phyloP scores from a whole-genome alignment of 345 rosid species.

The Capsella bursapastoris region DNA sequence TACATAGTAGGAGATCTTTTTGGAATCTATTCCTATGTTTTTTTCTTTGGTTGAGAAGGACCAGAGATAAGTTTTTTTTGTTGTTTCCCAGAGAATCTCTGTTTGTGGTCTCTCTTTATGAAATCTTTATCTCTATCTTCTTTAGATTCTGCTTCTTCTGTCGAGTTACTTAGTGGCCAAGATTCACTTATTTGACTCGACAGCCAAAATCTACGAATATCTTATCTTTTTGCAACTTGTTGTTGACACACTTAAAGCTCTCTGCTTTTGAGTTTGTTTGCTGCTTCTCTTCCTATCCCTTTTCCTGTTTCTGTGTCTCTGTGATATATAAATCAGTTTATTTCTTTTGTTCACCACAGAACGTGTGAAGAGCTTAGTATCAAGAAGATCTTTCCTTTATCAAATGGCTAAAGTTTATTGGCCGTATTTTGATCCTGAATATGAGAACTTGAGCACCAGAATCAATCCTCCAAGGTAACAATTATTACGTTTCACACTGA shows the following conservation, averaged over 20 bases:
- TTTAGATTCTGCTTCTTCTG: slow-evolving; percentile 33
- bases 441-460: slow-evolving; percentile 83
- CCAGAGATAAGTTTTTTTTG: slow-evolving; percentile 5
- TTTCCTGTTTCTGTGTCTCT: slow-evolving; percentile 19
- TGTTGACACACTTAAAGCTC: slow-evolving; percentile 29
- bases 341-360: slow-evolving; percentile 27
- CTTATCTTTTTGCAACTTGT: slow-evolving; percentile 42
- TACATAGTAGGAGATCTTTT: slow-evolving; percentile 31
- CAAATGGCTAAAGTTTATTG: slow-evolving; percentile 79
- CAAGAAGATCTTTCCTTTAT: slow-evolving; percentile 18
- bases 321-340: slow-evolving; percentile 18
- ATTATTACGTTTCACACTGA: background rate
- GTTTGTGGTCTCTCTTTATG: slow-evolving; percentile 44
- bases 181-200: slow-evolving; percentile 36
- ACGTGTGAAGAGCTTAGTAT: slow-evolving; percentile 1
- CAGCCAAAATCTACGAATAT: slow-evolving; percentile 32
- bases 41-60: slow-evolving; percentile 43
- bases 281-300: background rate
- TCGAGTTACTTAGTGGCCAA: slow-evolving; percentile 41
- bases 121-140: slow-evolving; percentile 28
- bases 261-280: background rate
- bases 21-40: slow-evolving; percentile 38
- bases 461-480: slow-evolving; percentile 92
- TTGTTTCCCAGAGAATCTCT: slow-evolving; percentile 32
- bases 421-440: slow-evolving; percentile 97